Evolutionary conservation across 169 alveolate genomes (phyloP), one percentile per base, ranked within the genome.

Genomic region (Perkinsus olseni): DNA sequence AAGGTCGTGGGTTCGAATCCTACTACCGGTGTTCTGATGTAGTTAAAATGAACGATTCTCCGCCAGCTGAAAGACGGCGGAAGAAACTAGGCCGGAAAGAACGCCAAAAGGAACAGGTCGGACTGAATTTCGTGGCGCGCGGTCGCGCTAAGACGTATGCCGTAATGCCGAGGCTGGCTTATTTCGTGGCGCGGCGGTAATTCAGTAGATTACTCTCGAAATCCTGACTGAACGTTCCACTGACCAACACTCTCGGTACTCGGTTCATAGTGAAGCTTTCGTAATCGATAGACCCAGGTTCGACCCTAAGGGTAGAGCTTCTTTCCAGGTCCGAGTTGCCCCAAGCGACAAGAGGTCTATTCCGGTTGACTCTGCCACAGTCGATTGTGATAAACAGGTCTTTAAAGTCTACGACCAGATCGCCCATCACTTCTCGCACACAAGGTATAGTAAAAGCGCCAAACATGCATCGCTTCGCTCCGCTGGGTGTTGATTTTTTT

Each of bases 361-460:
- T 45, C 62, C 62, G 6, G 62, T 45, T 10, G 62, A 45, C 17
- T 45, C 62, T 17, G 24, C 6, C 24, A 17, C 6, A 17, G 62
- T 45, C 17, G 62, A 45, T 45, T 45, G 62, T 45, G 50, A 38
- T n/a, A 94, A 94, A n/a, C 92, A 94, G 38, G 95, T 94, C 21
- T 94, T 92, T 45, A 93, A 91, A 38, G 74, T 94, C 90, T 94
- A 94, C 40, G 95, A 94, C 90, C 92, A 92, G 31, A 94, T 94
- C 93, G 95, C 95, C 36, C 94, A 94, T 24, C 95, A 94, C 45
- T 94, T 94, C 38, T 94, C 95, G 17, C 95, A 94, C 74, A 94
- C 95, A 13, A 6, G 62, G 62, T 45, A 45, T 10, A 17, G n/a
- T n/a, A n/a, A 45, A 45, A 45, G 17, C 17, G 62, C 17, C 24